phyloP scores from a whole-genome alignment of 2,329 filamentous ascomycete genomes.

The Fusarium sp. region DNA sequence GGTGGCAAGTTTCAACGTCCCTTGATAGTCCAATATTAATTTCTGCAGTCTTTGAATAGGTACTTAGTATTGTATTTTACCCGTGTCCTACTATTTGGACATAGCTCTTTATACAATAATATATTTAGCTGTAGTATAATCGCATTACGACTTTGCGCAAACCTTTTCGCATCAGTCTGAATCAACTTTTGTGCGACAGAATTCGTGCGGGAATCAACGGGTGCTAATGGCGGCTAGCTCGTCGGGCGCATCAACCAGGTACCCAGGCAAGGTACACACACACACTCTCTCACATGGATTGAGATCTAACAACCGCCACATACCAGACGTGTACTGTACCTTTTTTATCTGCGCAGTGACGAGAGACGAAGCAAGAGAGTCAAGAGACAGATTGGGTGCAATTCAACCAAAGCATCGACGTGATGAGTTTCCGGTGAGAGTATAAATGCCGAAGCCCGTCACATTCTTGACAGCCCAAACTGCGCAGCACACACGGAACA shows the following conservation, averaged over 20 bases:
- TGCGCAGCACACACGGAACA: conserved; percentile 16
- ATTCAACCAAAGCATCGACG: conserved; percentile 8
- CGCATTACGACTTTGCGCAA: conserved; percentile 11
- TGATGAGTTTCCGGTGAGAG: conserved; percentile 2
- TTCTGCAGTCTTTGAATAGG: not conserved
- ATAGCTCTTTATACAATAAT: not conserved
- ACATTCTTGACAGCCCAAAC: conserved; percentile 24
- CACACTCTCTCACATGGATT: not conserved
- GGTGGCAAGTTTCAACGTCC: conserved; percentile 13
- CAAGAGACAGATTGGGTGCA: conserved; percentile 14
- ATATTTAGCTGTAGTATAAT: not conserved
- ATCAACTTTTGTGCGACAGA: conserved; percentile 32
- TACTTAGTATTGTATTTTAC: not conserved
- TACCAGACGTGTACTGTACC: conserved; percentile 21
- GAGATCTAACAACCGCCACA: conserved; percentile 40
- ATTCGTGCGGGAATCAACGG: conserved; percentile 35
- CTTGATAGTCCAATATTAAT: conserved; percentile 24
- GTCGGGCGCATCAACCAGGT: conserved; percentile 23
- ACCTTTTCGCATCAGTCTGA: conserved; percentile 25
- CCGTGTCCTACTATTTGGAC: not conserved
- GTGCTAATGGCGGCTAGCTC: conserved; percentile 30
- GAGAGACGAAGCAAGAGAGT: conserved; percentile 30
- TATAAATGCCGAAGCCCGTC: conserved; percentile 27
- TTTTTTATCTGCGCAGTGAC: conserved; percentile 25
- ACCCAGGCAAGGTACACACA: conserved; percentile 23